Conservation (phyloP, 2,329 filamentous ascomycete genomes). For the Thermomyces lanuginosus region DNA sequence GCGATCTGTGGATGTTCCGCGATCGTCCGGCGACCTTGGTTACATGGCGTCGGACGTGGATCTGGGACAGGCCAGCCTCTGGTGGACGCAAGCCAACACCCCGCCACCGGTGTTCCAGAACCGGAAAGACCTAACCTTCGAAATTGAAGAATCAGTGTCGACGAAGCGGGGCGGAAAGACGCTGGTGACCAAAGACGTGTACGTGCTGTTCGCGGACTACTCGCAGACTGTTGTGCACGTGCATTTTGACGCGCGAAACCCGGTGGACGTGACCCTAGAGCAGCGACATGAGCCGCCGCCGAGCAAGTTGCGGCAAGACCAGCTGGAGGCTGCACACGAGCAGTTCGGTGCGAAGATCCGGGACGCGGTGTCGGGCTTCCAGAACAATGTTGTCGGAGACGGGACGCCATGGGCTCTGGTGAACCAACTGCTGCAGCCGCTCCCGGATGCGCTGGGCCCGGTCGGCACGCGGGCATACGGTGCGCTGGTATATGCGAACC, state of each 20-base stretch:
- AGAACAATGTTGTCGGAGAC: slow-evolving; percentile 68
- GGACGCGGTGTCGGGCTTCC: slow-evolving; percentile 51
- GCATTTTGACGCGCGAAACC: slow-evolving; percentile 59
- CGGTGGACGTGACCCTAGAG: slow-evolving; percentile 56
- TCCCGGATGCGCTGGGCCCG: slow-evolving; percentile 58
- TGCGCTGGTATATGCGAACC: slow-evolving; percentile 81
- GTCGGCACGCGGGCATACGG: slow-evolving; percentile 84
- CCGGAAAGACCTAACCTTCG: slow-evolving; percentile 66
- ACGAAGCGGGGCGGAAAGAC: slow-evolving; percentile 54
- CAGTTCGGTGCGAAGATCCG: slow-evolving; percentile 66
- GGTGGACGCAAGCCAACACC: slow-evolving; percentile 73
- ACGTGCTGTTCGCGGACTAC: slow-evolving; percentile 87
- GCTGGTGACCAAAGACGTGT: slow-evolving; percentile 61
- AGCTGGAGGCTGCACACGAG: slow-evolving; percentile 73
- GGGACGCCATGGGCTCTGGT: slow-evolving; percentile 65
- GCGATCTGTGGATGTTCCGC: slow-evolving; percentile 56
- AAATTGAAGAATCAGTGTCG: slow-evolving; percentile 61
- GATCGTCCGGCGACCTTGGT: slow-evolving; percentile 60
- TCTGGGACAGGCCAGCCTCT: slow-evolving; percentile 53
- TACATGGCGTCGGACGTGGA: slow-evolving; percentile 83
- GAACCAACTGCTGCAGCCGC: slow-evolving; percentile 58
- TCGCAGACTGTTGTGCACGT: slow-evolving; percentile 81
- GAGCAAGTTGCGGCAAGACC: slow-evolving; percentile 68
- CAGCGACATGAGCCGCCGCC: slow-evolving; percentile 80
- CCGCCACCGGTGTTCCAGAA: slow-evolving; percentile 69